Evolutionary conservation across 371 early-diverging fungal species (phyloP).

Genomic region (Conidiobolus coronatus): DNA sequence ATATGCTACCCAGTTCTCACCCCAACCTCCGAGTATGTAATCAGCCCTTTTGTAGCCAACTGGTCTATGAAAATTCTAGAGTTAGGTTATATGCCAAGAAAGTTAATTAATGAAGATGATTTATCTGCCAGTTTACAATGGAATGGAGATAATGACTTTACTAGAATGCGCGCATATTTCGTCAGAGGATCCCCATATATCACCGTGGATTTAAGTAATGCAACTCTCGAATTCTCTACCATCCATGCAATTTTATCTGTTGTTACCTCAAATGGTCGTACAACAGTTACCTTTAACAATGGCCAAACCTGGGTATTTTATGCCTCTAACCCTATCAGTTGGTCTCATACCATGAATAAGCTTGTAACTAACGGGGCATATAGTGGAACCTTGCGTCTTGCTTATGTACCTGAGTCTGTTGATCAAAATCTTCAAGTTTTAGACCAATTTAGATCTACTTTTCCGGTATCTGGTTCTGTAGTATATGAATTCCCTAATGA

Average conservation of each 20-base stretch:
- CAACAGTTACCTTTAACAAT: conserved; percentile 9
- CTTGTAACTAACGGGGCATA: neutral
- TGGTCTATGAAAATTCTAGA: neutral
- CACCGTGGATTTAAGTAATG: conserved; percentile 9
- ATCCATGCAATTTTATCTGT: conserved; percentile 13
- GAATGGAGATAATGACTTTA: neutral
- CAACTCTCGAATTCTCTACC: conserved; percentile 8
- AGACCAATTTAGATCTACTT: conserved; percentile 9
- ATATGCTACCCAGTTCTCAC: conserved; percentile 2
- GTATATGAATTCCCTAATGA: conserved; percentile 6
- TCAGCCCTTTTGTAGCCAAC: conserved; percentile 4
- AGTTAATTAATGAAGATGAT: neutral
- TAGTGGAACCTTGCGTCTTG: conserved; percentile 6
- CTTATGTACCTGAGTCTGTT: conserved; percentile 2
- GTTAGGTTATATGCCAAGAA: neutral
- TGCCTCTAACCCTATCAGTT: neutral
- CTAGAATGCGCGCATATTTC: conserved; percentile 7
- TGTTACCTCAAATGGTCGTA: conserved; percentile 4
- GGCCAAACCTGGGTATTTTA: conserved; percentile 12
- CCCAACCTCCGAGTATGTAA: conserved; percentile 7
- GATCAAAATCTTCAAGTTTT: conserved; percentile 5
- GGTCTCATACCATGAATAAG: neutral
- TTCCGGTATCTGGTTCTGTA: conserved; percentile 10
- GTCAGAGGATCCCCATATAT: conserved; percentile 15
- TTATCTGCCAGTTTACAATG: conserved; percentile 8